phyloP scores from a whole-genome alignment of 1,139 yeast species.

The Pichia sp. region DNA sequence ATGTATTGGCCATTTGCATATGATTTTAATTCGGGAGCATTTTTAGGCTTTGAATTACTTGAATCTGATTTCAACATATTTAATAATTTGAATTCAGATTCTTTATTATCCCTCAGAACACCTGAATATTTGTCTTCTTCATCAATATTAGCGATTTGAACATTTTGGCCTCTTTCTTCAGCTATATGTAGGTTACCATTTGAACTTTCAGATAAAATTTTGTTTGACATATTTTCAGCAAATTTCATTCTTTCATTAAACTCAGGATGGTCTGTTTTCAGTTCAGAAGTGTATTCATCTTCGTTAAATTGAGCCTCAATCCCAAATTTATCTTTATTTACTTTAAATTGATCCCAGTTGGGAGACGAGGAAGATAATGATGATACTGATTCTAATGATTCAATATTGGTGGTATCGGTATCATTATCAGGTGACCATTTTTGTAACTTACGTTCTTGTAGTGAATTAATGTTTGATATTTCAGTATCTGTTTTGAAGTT shows the following conservation, averaged over 20 bases:
- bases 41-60: not conserved
- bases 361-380: slow-evolving; percentile 11
- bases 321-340: slow-evolving; percentile 82
- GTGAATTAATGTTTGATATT: slow-evolving; percentile 43
- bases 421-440: slow-evolving; percentile 75
- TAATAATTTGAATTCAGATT: slow-evolving; percentile 24
- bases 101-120: slow-evolving; percentile 53
- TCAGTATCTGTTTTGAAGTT: slow-evolving; percentile 78
- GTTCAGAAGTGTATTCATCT: slow-evolving; percentile 78
- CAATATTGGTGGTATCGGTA: not conserved
- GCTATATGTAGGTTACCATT: slow-evolving; percentile 74
- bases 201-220: slow-evolving; percentile 61
- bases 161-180: slow-evolving; percentile 77
- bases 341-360: slow-evolving; percentile 90
- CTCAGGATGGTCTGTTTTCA: slow-evolving; percentile 70
- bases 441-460: slow-evolving; percentile 66
- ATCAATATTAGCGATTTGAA: slow-evolving; percentile 80
- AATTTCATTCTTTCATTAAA: slow-evolving; percentile 55
- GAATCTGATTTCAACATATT: slow-evolving; percentile 21
- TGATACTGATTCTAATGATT: not conserved
- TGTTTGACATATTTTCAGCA: slow-evolving; percentile 77
- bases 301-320: slow-evolving; percentile 85
- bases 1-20: slow-evolving; percentile 38
- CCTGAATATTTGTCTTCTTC: slow-evolving; percentile 97
- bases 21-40: slow-evolving; percentile 16